These are phyloP conservation scores for Phytophthora hibernalis DNA, from an alignment of 352 stramenopile species.

Conservation along the genomic window DNA sequence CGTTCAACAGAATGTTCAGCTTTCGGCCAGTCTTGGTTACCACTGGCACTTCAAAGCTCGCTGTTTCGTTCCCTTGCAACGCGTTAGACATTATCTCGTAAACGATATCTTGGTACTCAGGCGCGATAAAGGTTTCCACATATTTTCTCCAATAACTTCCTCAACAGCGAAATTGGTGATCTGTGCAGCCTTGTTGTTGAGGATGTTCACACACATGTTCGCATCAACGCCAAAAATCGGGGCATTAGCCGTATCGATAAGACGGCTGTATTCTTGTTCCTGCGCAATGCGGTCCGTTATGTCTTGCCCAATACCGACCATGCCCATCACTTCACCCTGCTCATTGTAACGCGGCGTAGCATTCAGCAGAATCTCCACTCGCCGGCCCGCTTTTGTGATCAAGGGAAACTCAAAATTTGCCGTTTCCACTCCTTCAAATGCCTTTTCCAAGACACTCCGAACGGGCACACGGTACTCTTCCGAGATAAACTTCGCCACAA, in stretches of 20 bases:
- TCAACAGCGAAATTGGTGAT: slow-evolving; percentile 75
- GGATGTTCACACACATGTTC: slow-evolving; percentile 63
- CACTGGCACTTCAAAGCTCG: slow-evolving; percentile 83
- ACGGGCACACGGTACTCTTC: slow-evolving; percentile 59
- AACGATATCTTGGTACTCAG: slow-evolving; percentile 72
- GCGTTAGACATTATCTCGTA: slow-evolving; percentile 73
- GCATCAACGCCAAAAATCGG: slow-evolving; percentile 64
- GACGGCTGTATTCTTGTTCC: slow-evolving; percentile 63
- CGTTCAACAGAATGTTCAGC: slow-evolving; percentile 82
- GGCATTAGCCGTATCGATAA: slow-evolving; percentile 63
- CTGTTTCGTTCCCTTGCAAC: slow-evolving; percentile 60
- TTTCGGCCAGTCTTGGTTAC: slow-evolving; percentile 70
- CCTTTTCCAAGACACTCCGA: slow-evolving; percentile 56
- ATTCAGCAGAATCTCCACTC: slow-evolving; percentile 74
- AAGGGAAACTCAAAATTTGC: slow-evolving; percentile 70
- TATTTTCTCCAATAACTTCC: slow-evolving; percentile 78
- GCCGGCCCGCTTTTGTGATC: slow-evolving; percentile 55
- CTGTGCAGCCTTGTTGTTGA: slow-evolving; percentile 76
- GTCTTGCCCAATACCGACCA: slow-evolving; percentile 82
- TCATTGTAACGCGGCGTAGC: slow-evolving; percentile 79
- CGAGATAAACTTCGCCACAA: slow-evolving; percentile 80
- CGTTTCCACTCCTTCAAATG: slow-evolving; percentile 49
- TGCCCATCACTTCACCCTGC: slow-evolving; percentile 72
- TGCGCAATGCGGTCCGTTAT: slow-evolving; percentile 65
- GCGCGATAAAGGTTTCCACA: slow-evolving; percentile 87